A percentile compares a stretch with the other conserved stretches of the same genome.
Evolutionary conservation across 1,139 yeast species (phyloP).

Genomic region (Yamadazyma triangularis): DNA sequence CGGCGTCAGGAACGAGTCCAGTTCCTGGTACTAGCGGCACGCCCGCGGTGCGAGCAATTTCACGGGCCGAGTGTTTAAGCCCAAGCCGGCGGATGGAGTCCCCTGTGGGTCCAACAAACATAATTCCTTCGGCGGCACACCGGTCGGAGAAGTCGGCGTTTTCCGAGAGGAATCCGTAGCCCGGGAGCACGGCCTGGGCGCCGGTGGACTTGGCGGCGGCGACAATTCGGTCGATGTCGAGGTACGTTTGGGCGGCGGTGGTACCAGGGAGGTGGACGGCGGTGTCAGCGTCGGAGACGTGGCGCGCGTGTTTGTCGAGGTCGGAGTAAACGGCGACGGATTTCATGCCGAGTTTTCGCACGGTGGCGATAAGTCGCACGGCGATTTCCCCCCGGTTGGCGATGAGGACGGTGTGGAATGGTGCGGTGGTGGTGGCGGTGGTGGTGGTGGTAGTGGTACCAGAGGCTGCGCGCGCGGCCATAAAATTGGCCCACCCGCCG

Average conservation of each 20-base stretch:
- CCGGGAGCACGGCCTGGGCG: conserved; percentile 93
- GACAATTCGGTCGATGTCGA: conserved; percentile 78
- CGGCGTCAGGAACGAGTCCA: conserved; percentile 63
- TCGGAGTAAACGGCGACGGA: conserved; percentile 89
- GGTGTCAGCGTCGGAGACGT: conserved; percentile 77
- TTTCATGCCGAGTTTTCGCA: conserved; percentile 71
- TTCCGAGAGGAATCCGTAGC: conserved; percentile 96
- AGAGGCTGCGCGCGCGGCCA: too few species aligned
- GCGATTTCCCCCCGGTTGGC: conserved; percentile 99
- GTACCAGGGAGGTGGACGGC: conserved; percentile 75
- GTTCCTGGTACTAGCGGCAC: conserved; percentile 97
- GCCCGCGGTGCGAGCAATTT: conserved; percentile 79
- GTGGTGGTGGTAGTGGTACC: too few species aligned
- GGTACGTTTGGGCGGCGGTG: conserved; percentile 87
- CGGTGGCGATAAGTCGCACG: conserved; percentile 83
- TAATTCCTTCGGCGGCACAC: conserved; percentile 75
- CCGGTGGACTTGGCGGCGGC: conserved; percentile 77
- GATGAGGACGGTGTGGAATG: conserved; percentile 79
- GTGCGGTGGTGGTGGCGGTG: conserved; percentile 34
- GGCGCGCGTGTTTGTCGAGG: conserved; percentile 84
- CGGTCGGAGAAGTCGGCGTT: conserved; percentile 94
- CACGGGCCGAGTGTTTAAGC: conserved; percentile 93
- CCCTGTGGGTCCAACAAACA: conserved; percentile 82
- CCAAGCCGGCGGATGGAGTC: conserved; percentile 89
- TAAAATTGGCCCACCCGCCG: conserved; percentile 86